Percentiles rank a stretch among this genome's conserved stretches.
Conservation (phyloP, 2,329 filamentous ascomycete genomes). For the Fusarium irregulare region DNA sequence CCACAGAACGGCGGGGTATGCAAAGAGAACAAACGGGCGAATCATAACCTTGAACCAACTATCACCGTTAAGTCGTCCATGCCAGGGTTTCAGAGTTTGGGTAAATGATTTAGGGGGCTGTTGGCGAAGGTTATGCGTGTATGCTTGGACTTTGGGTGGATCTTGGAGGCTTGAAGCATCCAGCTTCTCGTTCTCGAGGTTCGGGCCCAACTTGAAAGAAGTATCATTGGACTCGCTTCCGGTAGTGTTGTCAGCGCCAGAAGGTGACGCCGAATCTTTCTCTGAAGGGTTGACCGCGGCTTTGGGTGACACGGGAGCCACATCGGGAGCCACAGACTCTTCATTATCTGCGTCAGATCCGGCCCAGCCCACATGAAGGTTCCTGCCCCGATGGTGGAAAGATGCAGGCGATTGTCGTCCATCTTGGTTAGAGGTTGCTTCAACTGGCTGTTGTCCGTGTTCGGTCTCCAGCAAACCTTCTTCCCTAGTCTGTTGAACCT, state of each 20-base stretch:
- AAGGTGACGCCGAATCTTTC: neutral
- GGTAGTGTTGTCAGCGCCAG: slow-evolving; percentile 9
- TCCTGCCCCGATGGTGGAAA: slow-evolving; percentile 44
- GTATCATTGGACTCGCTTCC: slow-evolving; percentile 42
- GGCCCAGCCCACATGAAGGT: slow-evolving; percentile 69
- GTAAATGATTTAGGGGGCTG: slow-evolving; percentile 76
- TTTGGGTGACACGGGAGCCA: slow-evolving; percentile 9
- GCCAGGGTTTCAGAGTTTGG: slow-evolving; percentile 80
- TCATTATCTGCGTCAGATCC: slow-evolving; percentile 23
- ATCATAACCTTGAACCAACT: slow-evolving; percentile 82
- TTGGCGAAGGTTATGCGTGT: slow-evolving; percentile 77
- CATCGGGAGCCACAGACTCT: slow-evolving; percentile 2
- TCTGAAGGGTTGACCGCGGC: neutral
- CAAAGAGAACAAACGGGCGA: slow-evolving; percentile 86
- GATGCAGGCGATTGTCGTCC: slow-evolving; percentile 8
- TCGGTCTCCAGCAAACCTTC: slow-evolving; percentile 20
- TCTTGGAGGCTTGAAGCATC: slow-evolving; percentile 51
- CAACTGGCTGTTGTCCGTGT: slow-evolving; percentile 60
- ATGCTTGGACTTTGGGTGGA: slow-evolving; percentile 59
- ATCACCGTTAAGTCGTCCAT: slow-evolving; percentile 81
- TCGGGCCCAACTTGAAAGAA: slow-evolving; percentile 44
- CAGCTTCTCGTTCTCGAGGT: slow-evolving; percentile 58
- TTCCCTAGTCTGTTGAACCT: slow-evolving; percentile 20
- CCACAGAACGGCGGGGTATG: slow-evolving; percentile 92
- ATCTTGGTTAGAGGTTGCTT: slow-evolving; percentile 56